These are phyloP conservation scores for Tillandsia leiboldiana DNA, from an alignment of 176 grass and related monocot species.

Conservation along the genomic window DNA sequence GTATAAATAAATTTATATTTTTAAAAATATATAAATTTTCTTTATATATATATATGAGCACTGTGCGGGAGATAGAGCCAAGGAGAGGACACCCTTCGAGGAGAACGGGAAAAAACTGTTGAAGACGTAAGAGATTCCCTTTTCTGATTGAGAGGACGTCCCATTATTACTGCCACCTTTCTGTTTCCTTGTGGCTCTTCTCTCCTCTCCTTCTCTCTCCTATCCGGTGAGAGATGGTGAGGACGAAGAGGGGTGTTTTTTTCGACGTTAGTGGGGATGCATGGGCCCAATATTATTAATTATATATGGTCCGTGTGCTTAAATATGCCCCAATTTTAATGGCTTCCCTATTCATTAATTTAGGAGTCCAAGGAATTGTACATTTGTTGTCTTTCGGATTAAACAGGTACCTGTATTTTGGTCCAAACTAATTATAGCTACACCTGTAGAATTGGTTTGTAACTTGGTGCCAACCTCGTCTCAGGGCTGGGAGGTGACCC, in stretches of 20 bases:
- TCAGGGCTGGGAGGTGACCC: no score
- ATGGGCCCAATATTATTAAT: background rate
- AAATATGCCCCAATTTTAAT: background rate
- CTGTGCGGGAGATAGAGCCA: no score
- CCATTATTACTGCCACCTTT: background rate
- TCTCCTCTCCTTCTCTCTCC: no score
- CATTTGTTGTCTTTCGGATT: no score
- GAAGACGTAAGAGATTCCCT: background rate
- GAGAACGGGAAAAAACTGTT: background rate
- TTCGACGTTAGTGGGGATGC: slow-evolving; percentile 5
- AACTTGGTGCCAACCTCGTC: no score
- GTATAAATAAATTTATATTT: no score
- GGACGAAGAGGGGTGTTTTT: background rate
- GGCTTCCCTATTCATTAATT: background rate
- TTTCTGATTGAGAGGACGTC: background rate
- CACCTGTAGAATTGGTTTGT: no score
- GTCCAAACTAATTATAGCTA: no score
- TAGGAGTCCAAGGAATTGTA: background rate
- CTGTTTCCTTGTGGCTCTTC: background rate
- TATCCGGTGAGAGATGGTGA: background rate
- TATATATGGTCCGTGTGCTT: background rate
- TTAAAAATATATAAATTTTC: no score
- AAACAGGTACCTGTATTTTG: no score
- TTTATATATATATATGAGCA: no score
- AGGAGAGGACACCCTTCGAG: background rate